Conservation (phyloP, 352 stramenopile genomes). For the Globisporangium ultimum region DNA sequence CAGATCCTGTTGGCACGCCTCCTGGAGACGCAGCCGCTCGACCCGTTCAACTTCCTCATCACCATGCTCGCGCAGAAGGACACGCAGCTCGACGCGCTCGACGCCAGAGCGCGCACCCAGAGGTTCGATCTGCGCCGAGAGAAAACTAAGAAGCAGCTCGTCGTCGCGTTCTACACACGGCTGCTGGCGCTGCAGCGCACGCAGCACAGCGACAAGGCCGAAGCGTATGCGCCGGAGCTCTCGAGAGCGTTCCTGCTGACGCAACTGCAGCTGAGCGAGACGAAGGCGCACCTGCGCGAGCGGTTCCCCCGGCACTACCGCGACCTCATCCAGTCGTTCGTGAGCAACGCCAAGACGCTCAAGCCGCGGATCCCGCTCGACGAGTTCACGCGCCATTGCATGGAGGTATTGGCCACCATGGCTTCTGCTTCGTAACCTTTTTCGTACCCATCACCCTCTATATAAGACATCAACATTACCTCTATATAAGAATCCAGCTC, state of each 20-base stretch:
- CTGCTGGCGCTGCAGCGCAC: conserved; percentile 49
- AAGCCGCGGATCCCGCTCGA: conserved; percentile 21
- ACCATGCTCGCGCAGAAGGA: conserved; percentile 43
- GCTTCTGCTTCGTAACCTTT: conserved; percentile 18
- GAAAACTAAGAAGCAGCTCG: conserved; percentile 56
- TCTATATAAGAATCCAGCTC: neutral
- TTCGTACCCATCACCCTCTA: neutral
- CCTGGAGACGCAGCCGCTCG: conserved; percentile 59
- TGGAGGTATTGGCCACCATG: conserved; percentile 36
- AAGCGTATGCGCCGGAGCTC: conserved; percentile 26
- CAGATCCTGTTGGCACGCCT: conserved; percentile 54
- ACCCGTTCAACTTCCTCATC: conserved; percentile 68
- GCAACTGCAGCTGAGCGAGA: conserved; percentile 51
- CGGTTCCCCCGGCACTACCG: conserved; percentile 58
- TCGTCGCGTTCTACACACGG: conserved; percentile 46
- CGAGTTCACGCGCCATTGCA: conserved; percentile 33
- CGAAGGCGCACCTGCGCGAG: conserved; percentile 31
- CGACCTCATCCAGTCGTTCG: conserved; percentile 51
- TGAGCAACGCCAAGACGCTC: conserved; percentile 32
- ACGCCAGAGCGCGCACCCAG: conserved; percentile 32
- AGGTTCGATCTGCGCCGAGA: conserved; percentile 64
- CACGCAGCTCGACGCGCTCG: conserved; percentile 50
- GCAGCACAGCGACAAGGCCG: conserved; percentile 32
- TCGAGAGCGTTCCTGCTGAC: conserved; percentile 36
- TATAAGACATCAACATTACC: neutral